A percentile compares a stretch with the other conserved stretches of the same genome.
phyloP scores from a whole-genome alignment of 345 rosid species.

The Eucalyptus curtisii region DNA sequence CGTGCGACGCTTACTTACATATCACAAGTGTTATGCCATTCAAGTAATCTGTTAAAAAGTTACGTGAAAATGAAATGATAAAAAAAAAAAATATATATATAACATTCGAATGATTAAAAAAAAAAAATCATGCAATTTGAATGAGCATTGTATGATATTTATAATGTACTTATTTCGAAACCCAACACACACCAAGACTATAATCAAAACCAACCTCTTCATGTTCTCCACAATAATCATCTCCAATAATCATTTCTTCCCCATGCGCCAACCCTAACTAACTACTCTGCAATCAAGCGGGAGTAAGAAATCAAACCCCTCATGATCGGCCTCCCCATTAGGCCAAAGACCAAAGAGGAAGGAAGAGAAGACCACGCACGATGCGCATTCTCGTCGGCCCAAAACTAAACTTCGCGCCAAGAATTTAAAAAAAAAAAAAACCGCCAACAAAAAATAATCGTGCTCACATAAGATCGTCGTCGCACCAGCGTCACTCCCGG shows the following conservation, averaged over 20 bases:
- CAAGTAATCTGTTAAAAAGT: accelerated
- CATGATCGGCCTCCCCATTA: background rate
- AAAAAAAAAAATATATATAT: too few species aligned
- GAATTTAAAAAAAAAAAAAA: background rate
- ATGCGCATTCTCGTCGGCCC: background rate
- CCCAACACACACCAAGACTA: background rate
- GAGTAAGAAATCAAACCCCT: background rate
- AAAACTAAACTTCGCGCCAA: background rate
- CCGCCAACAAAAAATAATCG: too few species aligned
- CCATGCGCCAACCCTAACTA: background rate
- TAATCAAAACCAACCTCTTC: background rate
- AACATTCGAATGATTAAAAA: too few species aligned
- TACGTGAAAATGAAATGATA: accelerated
- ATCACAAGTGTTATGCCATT: accelerated
- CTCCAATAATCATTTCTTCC: background rate
- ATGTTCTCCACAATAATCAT: background rate
- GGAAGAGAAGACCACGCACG: background rate
- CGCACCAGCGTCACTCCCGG: background rate
- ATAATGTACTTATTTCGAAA: accelerated
- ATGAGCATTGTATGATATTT: too few species aligned
- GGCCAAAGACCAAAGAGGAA: background rate
- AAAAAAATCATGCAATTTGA: too few species aligned
- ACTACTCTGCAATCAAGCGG: background rate
- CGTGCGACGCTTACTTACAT: accelerated
- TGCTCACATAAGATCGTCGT: background rate